Base-by-base conservation (phyloP, 2,329 filamentous ascomycete genomes). In the Calonectria pseudoturangicola region DNA sequence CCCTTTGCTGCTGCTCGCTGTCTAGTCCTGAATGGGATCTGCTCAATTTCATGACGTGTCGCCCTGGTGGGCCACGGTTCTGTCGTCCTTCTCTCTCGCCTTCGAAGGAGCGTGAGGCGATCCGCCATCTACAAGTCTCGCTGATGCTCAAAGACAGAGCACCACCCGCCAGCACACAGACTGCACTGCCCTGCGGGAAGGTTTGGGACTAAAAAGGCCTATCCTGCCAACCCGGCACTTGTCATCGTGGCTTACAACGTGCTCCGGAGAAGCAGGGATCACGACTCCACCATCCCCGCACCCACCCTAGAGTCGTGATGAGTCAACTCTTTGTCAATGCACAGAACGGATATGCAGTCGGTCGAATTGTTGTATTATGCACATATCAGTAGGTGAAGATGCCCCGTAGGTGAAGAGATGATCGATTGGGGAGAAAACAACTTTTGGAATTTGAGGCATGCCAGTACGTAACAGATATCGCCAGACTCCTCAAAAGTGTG, bases 1-100 rank as follows among this genome's bases (percentile, higher is more conserved):
- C 25, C 8, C 9, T 18, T 21, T 16, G 4, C 15, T 41, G 9
- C 3, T 41, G 54, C 16, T 60, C 13, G 6, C 21, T 41, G n/a
- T 16, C 54, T 60, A 60, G 36, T 41, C 54, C 54, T 28, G 33
- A 41, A 41, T 41, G 21, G 54, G 54, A 16, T n/a, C 25, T 2
- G 3, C 27, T 60, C 54, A 60, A 41, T 60, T 41, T 60, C 25
- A 18, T 60, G 54, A 60, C 54, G 54, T 60, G 54, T 41, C 54
- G 36, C 8, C 13, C 30, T 39, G n/a, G 33, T 18, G 21, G 28
- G 12, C 18, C 51, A 15, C 6, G n/a, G 16, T 41, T 10, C 7
- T 39, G 25, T 18, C 7, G 25, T 18, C 7, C 12, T 39, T 2
- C 1, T 10, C 13, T 15, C 25, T 15, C 13, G 21, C 54, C 6